Evolutionary conservation across 495 filamentous ascomycete species (phyloP), one percentile per base, ranked within the genome.

Genomic region (Venustampulla echinocandica): DNA sequence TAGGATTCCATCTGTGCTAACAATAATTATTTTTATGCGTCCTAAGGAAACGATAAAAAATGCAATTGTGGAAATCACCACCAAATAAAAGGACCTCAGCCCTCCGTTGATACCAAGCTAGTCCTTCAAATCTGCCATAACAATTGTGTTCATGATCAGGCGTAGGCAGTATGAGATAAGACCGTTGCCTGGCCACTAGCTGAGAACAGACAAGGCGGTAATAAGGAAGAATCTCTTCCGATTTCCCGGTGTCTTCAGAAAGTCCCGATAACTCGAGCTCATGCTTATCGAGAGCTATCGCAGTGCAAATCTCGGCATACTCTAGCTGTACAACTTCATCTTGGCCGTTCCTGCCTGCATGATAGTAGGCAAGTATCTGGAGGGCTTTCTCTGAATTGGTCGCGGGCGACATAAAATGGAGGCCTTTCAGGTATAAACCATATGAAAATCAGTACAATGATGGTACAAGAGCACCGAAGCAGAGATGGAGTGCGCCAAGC

Each of bases 91-190:
- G 20, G 24, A 37, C 17, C 19, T 43, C 3, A 53, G 33, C 11
- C 44, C 44, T 4, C 50, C 50, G 23, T 53, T 53, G 38, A 53
- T 38, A 5, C 14, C 22, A 19, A 39, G 24, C 21, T 53, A 45
- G 2, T 19, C 44, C 7, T 48, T 25, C 0, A 39, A 15, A 17
- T 23, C 34, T 18, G 55, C 68, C 35, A 76, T 67, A 14, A 72
- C 73, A 33, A 73, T 64, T 11, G 63, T 67, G 17, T 76, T 57
- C 23, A 76, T 50, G 58, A 77, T 69, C 0, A 62, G 59, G 15
- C 69, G 66, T 52, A 71, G 69, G 52, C 76, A 77, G 52, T 77
- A 77, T 32, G 67, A 75, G 33, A 79, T 66, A 43, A 74, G 55
- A 2, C 71, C 72, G 28, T 74, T 74, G 39, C 70, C 70, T 22